These are phyloP conservation scores for Phyllosticta paracitricarpa DNA, from an alignment of 2,329 filamentous ascomycete genomes.

Conservation along the genomic window DNA sequence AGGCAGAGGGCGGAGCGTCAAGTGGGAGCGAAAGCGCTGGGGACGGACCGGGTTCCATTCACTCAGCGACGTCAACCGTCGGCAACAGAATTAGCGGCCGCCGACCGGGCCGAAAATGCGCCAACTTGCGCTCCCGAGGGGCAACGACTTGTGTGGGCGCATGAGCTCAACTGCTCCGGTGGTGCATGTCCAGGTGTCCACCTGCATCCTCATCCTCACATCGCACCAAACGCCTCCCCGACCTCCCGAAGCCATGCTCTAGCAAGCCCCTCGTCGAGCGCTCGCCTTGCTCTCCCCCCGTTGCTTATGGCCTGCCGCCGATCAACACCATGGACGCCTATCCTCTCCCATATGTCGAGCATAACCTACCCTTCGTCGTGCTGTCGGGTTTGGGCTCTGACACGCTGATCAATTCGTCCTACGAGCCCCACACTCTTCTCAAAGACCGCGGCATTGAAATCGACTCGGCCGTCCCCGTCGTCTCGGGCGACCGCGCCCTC, in stretches of 20 bases:
- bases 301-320: constrained; percentile 3
- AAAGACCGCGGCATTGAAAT: constrained; percentile 41
- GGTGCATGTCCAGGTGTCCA: no score
- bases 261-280: background rate
- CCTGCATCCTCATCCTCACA: no score
- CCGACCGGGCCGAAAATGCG: background rate
- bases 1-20: background rate
- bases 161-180: no score
- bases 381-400: constrained; percentile 60
- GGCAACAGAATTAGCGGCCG: no score
- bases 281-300: background rate
- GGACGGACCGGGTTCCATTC: no score
- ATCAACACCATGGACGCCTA: constrained; percentile 61
- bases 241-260: constrained; percentile 1
- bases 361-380: constrained; percentile 76
- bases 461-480: constrained; percentile 58
- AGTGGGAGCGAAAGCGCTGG: background rate
- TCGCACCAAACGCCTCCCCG: no score
- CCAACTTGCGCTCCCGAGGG: background rate
- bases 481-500: constrained; percentile 56
- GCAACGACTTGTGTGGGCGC: background rate
- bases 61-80: no score
- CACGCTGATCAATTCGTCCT: constrained; percentile 9
- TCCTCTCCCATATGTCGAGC: constrained; percentile 67
- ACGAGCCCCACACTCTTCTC: constrained; percentile 38